phyloP scores from a whole-genome alignment of 495 filamentous ascomycete species.

The Penicillium silybi region DNA sequence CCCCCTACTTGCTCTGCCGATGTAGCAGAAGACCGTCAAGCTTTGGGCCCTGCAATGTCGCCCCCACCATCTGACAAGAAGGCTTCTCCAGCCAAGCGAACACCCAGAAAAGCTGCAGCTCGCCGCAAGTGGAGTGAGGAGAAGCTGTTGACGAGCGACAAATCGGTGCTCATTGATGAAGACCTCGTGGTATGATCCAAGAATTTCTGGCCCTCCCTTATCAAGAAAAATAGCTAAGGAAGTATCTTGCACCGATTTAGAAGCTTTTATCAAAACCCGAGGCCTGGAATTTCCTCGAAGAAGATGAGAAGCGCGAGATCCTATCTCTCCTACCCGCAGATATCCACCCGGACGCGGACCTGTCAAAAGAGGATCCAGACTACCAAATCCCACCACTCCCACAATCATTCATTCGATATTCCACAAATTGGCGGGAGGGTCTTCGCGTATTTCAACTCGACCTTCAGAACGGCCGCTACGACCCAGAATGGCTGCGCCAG shows the following conservation, averaged over 20 bases:
- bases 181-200: conserved; percentile 52
- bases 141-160: conserved; percentile 51
- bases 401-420: conserved; percentile 46
- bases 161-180: conserved; percentile 49
- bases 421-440: conserved; percentile 46
- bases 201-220: no score
- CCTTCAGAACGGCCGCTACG: conserved; percentile 57
- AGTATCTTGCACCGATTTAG: conserved; percentile 24
- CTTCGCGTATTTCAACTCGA: conserved; percentile 56
- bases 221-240: background rate
- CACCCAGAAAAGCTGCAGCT: conserved; percentile 28
- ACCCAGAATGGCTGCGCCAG: conserved; percentile 61
- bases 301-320: conserved; percentile 52
- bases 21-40: conserved; percentile 13
- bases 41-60: conserved; percentile 16
- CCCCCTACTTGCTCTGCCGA: conserved; percentile 13
- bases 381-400: conserved; percentile 38
- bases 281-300: conserved; percentile 56
- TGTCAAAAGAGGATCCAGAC: conserved; percentile 25
- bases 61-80: conserved; percentile 17
- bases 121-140: conserved; percentile 44
- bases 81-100: conserved; percentile 29
- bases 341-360: conserved; percentile 34
- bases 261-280: conserved; percentile 51
- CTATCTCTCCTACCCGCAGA: conserved; percentile 54